These are phyloP conservation scores for Henckelia pumila DNA, from an alignment of 257 asterid species.

Conservation along the genomic window DNA sequence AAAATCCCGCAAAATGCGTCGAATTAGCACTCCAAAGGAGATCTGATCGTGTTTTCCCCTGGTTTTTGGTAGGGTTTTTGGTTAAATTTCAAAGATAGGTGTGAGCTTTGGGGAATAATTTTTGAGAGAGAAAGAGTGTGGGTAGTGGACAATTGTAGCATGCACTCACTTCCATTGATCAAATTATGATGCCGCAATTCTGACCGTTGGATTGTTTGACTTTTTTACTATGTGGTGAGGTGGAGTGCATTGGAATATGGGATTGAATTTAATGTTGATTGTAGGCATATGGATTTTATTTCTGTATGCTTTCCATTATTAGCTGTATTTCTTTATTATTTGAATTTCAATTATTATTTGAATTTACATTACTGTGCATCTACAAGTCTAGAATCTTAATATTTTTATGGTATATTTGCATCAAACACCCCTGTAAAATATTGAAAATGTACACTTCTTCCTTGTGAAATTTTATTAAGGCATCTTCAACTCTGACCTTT, in stretches of 20 bases:
- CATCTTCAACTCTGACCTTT: too few species aligned
- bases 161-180: conserved; percentile 30
- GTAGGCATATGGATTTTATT: neutral
- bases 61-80: conserved; percentile 38
- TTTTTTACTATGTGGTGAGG: neutral
- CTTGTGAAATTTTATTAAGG: too few species aligned
- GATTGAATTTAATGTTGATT: neutral
- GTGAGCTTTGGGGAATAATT: conserved; percentile 29
- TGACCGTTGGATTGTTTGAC: neutral
- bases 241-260: neutral
- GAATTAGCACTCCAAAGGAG: conserved; percentile 31
- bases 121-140: conserved; percentile 32
- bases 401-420: too few species aligned
- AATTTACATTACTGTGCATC: too few species aligned
- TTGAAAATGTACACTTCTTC: too few species aligned
- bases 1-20: conserved; percentile 13
- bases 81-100: conserved; percentile 33
- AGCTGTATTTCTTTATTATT: neutral
- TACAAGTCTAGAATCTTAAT: too few species aligned
- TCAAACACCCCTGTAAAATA: too few species aligned
- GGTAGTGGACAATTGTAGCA: conserved; percentile 25
- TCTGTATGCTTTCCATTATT: neutral
- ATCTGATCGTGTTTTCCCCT: conserved; percentile 22
- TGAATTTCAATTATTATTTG: too few species aligned
- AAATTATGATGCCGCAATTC: neutral